These are phyloP conservation scores for Aquilaria malaccensis DNA, from an alignment of 345 rosid species.

Conservation along the genomic window DNA sequence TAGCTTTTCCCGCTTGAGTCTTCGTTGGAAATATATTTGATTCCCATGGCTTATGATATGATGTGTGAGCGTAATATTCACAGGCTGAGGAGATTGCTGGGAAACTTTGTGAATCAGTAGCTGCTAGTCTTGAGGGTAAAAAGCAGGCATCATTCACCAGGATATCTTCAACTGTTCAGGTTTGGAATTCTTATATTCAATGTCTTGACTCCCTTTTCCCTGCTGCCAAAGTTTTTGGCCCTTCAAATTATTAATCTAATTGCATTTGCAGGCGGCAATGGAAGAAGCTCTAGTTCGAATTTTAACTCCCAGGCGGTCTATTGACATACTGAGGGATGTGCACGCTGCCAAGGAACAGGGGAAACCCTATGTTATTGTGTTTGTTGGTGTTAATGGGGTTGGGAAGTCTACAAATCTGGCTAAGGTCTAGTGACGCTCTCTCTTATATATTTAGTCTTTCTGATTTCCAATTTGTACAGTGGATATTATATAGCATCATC, in stretches of 20 bases:
- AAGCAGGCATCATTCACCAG: constrained; percentile 94
- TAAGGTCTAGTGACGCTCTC: constrained; percentile 34
- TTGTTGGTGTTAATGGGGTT: constrained; percentile 98
- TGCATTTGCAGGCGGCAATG: constrained; percentile 69
- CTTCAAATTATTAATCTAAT: background rate
- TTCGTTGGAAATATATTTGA: too few species aligned
- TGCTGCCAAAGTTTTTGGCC: background rate
- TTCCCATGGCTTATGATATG: too few species aligned
- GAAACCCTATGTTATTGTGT: constrained; percentile 91
- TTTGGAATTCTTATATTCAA: constrained; percentile 15
- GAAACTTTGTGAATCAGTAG: constrained; percentile 96
- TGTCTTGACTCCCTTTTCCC: constrained; percentile 1
- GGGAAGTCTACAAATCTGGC: constrained; percentile 98
- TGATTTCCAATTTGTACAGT: background rate
- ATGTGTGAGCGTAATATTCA: constrained; percentile 6
- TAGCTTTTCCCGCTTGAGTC: too few species aligned
- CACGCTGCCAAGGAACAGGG: constrained; percentile 88
- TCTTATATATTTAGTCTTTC: background rate
- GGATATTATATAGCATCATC: constrained; percentile 6
- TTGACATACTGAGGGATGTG: constrained; percentile 91
- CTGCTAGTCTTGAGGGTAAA: constrained; percentile 96
- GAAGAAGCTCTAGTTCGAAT: constrained; percentile 96
- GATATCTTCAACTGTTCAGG: constrained; percentile 96
- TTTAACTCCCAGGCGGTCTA: constrained; percentile 94
- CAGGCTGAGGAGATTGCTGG: constrained; percentile 99